A percentile compares a stretch with the other conserved stretches of the same genome.
Conservation (phyloP, 2,329 filamentous ascomycete genomes). For the Raffaelea ambrosiae region DNA sequence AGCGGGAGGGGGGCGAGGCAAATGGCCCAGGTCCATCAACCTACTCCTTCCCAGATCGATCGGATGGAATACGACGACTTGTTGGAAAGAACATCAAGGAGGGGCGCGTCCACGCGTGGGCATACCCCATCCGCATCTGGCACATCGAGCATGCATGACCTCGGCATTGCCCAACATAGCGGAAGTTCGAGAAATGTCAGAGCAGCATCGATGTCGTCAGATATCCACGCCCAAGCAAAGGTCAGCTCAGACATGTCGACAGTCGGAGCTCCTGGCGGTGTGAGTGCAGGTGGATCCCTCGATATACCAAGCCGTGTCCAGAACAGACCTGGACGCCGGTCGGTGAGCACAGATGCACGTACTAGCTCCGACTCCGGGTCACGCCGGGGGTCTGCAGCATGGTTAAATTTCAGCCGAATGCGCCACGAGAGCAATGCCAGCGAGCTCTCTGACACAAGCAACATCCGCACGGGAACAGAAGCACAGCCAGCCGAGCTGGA, state of each 20-base stretch:
- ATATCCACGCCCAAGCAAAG: not conserved
- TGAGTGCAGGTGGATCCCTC: slow-evolving; percentile 17
- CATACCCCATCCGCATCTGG: slow-evolving; percentile 14
- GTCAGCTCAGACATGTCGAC: slow-evolving; percentile 6
- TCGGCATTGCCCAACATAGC: not conserved
- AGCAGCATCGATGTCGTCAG: slow-evolving; percentile 3
- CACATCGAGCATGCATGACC: too few species aligned
- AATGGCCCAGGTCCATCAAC: slow-evolving; percentile 24
- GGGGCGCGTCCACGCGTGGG: slow-evolving; percentile 5
- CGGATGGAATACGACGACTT: slow-evolving; percentile 29
- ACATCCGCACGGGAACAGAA: slow-evolving; percentile 12
- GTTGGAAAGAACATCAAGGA: slow-evolving; percentile 23
- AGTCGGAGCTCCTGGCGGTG: slow-evolving; percentile 14
- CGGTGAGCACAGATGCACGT: slow-evolving; percentile 15
- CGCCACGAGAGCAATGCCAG: slow-evolving; percentile 36
- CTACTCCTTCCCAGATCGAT: slow-evolving; percentile 34
- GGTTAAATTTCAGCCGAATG: slow-evolving; percentile 21
- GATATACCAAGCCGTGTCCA: slow-evolving; percentile 13
- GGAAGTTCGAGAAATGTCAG: not conserved
- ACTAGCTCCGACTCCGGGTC: slow-evolving; percentile 22
- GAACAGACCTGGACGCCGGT: slow-evolving; percentile 14
- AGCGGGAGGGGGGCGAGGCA: slow-evolving; percentile 8
- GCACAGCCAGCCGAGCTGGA: slow-evolving; percentile 30
- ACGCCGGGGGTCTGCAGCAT: not conserved
- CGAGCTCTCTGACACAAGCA: slow-evolving; percentile 21